phyloP scores from a whole-genome alignment of 768 basidiomycete species.

The Infundibulicybe gibba region DNA sequence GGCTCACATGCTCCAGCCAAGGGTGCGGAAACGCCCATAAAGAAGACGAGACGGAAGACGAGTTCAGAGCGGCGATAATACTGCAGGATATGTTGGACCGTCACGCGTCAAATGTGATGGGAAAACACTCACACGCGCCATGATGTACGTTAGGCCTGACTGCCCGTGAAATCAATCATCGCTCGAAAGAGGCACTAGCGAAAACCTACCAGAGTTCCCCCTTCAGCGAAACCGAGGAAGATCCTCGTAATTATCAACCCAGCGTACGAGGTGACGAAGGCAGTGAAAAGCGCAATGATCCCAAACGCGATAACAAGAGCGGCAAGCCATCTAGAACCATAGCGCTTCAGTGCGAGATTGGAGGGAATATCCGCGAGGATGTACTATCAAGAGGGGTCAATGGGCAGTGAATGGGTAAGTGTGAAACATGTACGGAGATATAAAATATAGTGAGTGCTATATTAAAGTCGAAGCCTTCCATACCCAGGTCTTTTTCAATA shows the following conservation, averaged over 20 bases:
- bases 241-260: constrained; percentile 18
- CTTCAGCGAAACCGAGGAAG: constrained; percentile 21
- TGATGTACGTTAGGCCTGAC: constrained; percentile 17
- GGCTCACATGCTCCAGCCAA: constrained; percentile 31
- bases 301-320: constrained; percentile 15
- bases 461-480: constrained; percentile 31
- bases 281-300: constrained; percentile 14
- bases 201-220: constrained; percentile 16
- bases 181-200: too few relatives aligned
- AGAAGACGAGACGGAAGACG: constrained; percentile 29
- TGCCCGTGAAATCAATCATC: neutral
- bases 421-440: constrained; percentile 12
- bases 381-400: constrained; percentile 6
- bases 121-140: constrained; percentile 11
- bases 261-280: constrained; percentile 16
- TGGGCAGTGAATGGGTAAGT: neutral
- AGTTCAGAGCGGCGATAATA: constrained; percentile 31
- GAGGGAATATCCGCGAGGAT: constrained; percentile 18
- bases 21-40: constrained; percentile 28
- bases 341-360: constrained; percentile 15
- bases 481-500: constrained; percentile 29
- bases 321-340: constrained; percentile 17
- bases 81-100: constrained; percentile 5
- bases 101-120: too few relatives aligned
- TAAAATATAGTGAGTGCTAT: constrained; percentile 32